phyloP scores from a whole-genome alignment of 2,329 filamentous ascomycete species.

The Colletotrichum salicis region DNA sequence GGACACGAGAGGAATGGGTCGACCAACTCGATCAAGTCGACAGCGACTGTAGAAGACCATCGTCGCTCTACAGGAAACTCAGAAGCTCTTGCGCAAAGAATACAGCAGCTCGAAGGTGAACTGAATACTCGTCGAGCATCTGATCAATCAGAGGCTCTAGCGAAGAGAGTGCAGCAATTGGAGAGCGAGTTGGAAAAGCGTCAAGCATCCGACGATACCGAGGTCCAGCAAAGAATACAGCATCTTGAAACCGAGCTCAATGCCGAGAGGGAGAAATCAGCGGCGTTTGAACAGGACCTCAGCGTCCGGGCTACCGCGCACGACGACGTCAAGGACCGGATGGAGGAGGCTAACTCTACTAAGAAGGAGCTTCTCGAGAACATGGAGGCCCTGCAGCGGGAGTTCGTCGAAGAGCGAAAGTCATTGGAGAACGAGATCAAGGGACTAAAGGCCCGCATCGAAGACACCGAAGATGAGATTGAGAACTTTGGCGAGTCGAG shows the following conservation, averaged over 20 bases:
- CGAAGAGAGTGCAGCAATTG: constrained; percentile 67
- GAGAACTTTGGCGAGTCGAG: constrained; percentile 85
- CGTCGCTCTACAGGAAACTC: constrained; percentile 58
- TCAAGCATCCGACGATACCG: constrained; percentile 57
- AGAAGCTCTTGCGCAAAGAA: constrained; percentile 58
- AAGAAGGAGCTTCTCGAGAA: constrained; percentile 96
- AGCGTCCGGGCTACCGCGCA: constrained; percentile 66
- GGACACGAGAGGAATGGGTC: constrained; percentile 62
- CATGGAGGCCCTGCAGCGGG: constrained; percentile 89
- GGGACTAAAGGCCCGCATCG: constrained; percentile 78
- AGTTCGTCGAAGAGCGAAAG: constrained; percentile 87
- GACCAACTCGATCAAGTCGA: constrained; percentile 58
- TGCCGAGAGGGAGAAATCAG: constrained; percentile 75
- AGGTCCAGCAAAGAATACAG: constrained; percentile 60
- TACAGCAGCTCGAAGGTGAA: constrained; percentile 71
- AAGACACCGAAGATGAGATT: constrained; percentile 92
- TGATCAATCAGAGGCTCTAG: constrained; percentile 57
- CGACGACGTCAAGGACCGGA: constrained; percentile 71
- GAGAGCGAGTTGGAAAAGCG: constrained; percentile 62
- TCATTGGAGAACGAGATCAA: constrained; percentile 84
- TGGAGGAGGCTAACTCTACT: constrained; percentile 88
- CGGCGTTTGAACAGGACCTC: constrained; percentile 76
- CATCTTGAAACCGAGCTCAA: constrained; percentile 69
- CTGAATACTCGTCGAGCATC: constrained; percentile 56
- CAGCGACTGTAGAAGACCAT: constrained; percentile 52